These are phyloP conservation scores for Rubia occidens DNA, from an alignment of 305 asterid species.

Conservation along the genomic window DNA sequence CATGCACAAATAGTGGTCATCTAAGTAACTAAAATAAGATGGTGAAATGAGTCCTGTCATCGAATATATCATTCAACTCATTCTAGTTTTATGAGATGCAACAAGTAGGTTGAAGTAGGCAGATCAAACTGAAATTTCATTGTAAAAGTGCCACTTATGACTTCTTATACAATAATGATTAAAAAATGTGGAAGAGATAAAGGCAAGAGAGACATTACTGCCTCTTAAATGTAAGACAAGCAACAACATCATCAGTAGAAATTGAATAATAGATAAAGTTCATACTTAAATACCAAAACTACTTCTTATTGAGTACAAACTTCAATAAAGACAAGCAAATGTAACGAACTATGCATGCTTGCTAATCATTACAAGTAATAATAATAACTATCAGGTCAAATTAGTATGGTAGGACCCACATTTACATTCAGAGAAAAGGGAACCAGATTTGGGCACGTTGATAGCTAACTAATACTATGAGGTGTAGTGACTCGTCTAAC, in stretches of 20 bases:
- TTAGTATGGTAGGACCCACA: background rate
- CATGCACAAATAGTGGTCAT: constrained; percentile 23
- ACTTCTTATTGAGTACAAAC: background rate
- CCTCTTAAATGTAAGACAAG: background rate
- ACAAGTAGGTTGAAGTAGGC: background rate
- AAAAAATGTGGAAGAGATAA: background rate
- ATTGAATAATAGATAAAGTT: background rate
- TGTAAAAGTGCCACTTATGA: background rate
- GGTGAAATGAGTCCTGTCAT: constrained; percentile 1
- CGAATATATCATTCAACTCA: background rate
- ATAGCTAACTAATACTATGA: background rate
- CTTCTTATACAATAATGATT: background rate
- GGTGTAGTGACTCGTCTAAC: background rate
- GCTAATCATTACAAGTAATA: background rate
- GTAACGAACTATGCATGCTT: background rate
- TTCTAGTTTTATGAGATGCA: background rate
- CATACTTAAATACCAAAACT: background rate
- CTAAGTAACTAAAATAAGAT: constrained; percentile 16
- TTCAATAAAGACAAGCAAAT: background rate
- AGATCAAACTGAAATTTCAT: background rate
- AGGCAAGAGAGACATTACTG: background rate
- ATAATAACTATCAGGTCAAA: background rate
- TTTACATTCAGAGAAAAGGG: background rate
- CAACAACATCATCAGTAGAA: background rate
- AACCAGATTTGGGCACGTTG: background rate